Base-by-base conservation (phyloP, 116 monocot species). In the Iris pallida region DNA sequence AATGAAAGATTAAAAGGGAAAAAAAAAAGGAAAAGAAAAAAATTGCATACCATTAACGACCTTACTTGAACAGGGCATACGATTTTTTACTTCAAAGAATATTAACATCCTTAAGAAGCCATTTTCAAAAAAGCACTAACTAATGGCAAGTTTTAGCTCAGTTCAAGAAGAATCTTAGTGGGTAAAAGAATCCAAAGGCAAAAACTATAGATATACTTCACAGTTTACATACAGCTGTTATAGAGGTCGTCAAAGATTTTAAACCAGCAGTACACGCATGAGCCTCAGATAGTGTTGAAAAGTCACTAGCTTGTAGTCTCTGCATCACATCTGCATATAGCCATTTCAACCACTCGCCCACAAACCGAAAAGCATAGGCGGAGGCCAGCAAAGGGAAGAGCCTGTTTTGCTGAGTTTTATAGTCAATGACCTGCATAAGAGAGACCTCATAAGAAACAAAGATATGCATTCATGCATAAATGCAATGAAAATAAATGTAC, bases 211-310 rank as follows among this genome's bases (percentile, higher is more conserved):
- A 30, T 51, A 41, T 19, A 43, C 9, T 57, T 61, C 61, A 65
- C 5, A 7, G 61, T 61, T 47, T 52, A 75, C 94, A 20, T 83
- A 99, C 99, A 66, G 99, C 90, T 47, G 99, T 91, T 18, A 61
- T 75, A 56, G 90, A 86, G 20, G 99, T 93, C 52, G 99, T 99
- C 68, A 99, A 69, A 4, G 99, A 93, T 76, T 99, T 99, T 77
- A 99, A 76, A 49, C 99, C 99, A 83, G 99, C 93, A n/a, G 99
- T 99, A 79, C 99, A 99, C 16, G 99, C 99, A 90, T 99, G 99
- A 45, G 77, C 99, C 68, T 99, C 99, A 52, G 90, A 83, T 63
- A 99, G 77, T 46, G 99, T 99, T 45, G 99, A 84, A 71, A 93
- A 99, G 59, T 99, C 99, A 70, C 76, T 91, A 8, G 83, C 78